These are phyloP conservation scores for Trichoderma sp. DNA, from an alignment of 2,329 filamentous ascomycete species.

Conservation along the genomic window DNA sequence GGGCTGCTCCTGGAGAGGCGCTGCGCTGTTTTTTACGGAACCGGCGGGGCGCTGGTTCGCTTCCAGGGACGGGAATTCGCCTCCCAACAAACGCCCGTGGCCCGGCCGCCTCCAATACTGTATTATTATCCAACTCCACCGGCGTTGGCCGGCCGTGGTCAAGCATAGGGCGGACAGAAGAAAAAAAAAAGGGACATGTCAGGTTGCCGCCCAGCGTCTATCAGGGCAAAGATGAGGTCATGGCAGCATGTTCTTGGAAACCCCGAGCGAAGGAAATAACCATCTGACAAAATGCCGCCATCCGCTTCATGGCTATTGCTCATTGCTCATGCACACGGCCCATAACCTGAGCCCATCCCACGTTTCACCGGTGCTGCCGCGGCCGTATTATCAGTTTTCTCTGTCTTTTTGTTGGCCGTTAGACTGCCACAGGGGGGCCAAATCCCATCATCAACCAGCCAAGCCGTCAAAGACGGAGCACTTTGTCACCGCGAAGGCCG, in stretches of 20 bases:
- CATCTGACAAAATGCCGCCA: neutral
- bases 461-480: neutral
- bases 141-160: neutral
- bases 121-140: neutral
- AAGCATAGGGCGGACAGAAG: neutral
- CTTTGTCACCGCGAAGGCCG: neutral
- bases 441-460: neutral
- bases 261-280: neutral
- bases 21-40: constrained; percentile 21
- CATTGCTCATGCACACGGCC: neutral
- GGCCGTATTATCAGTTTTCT: neutral
- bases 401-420: neutral
- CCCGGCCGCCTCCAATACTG: neutral
- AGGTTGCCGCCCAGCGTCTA: neutral
- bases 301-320: neutral
- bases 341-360: constrained; percentile 1
- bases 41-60: constrained; percentile 14
- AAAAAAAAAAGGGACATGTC: neutral
- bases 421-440: neutral
- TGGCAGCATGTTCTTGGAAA: neutral
- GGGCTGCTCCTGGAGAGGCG: neutral
- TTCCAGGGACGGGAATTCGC: neutral
- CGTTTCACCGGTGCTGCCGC: constrained; percentile 13
- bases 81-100: constrained; percentile 16
- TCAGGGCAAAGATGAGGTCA: neutral